Percentiles rank a stretch among this genome's conserved stretches.
Evolutionary conservation across 2,329 filamentous ascomycete species (phyloP).

Genomic region (Colletotrichum sp.): DNA sequence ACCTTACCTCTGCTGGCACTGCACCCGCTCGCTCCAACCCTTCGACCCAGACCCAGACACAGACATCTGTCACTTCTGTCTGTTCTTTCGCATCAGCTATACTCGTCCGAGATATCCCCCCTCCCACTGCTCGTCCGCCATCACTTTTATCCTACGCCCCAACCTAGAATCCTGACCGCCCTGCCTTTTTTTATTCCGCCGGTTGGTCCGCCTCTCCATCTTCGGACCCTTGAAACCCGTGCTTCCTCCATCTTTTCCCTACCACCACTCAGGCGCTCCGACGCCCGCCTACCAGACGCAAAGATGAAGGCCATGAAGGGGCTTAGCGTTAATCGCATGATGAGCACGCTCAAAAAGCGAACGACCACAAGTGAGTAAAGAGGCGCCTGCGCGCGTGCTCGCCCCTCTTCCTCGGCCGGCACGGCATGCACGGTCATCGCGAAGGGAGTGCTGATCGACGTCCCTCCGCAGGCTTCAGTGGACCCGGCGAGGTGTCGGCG

Average conservation of each 20-base stretch:
- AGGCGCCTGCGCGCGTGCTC: background rate
- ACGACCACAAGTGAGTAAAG: slow-evolving; percentile 28
- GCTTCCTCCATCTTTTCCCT: background rate
- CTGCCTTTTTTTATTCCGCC: background rate
- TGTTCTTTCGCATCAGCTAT: background rate
- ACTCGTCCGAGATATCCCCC: background rate
- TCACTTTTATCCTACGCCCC: background rate
- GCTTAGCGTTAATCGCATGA: slow-evolving; percentile 61
- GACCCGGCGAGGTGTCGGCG: slow-evolving; percentile 16
- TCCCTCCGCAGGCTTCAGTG: slow-evolving; percentile 18
- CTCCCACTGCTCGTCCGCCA: background rate
- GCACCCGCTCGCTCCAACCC: background rate
- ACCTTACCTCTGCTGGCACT: background rate
- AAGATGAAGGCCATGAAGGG: slow-evolving; percentile 55
- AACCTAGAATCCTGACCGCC: background rate
- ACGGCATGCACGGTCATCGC: background rate
- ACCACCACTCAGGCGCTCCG: background rate
- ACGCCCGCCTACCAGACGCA: background rate
- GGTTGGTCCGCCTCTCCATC: background rate
- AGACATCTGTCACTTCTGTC: background rate
- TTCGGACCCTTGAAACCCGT: background rate
- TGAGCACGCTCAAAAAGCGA: slow-evolving; percentile 59
- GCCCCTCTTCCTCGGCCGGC: background rate
- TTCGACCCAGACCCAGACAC: background rate
- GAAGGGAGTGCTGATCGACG: slow-evolving; percentile 15